phyloP scores from a whole-genome alignment of 768 basidiomycete species.

The Chiua virens region DNA sequence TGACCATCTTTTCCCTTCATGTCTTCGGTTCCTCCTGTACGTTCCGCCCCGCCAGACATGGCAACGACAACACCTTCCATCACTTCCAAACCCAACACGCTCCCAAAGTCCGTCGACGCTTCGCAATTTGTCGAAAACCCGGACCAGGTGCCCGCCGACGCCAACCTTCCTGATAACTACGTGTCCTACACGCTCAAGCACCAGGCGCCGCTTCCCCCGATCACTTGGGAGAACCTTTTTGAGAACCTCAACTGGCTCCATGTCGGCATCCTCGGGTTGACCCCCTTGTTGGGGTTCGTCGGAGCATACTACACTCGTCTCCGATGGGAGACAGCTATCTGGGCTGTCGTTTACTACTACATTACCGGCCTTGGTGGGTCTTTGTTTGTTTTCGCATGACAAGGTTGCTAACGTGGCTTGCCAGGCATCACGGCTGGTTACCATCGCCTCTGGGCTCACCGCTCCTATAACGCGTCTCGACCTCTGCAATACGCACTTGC shows the following conservation, averaged over 20 bases:
- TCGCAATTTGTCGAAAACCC: constrained; percentile 25
- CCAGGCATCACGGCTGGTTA: constrained; percentile 89
- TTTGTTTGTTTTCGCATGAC: constrained; percentile 31
- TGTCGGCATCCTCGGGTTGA: constrained; percentile 67
- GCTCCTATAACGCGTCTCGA: constrained; percentile 88
- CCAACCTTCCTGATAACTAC: constrained; percentile 79
- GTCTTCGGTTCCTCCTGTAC: constrained; percentile 26
- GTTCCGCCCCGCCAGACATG: constrained; percentile 17
- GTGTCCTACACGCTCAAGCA: constrained; percentile 73
- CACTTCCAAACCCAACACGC: not conserved
- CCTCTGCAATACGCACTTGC: constrained; percentile 87
- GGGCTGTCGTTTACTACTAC: constrained; percentile 67
- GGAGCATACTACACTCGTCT: constrained; percentile 68
- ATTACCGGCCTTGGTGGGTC: constrained; percentile 77
- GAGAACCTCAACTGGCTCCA: constrained; percentile 78
- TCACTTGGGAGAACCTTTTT: constrained; percentile 56
- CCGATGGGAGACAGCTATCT: constrained; percentile 73
- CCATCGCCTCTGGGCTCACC: constrained; percentile 96
- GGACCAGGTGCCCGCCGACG: constrained; percentile 42
- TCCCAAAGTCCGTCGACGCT: constrained; percentile 1
- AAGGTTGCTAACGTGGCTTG: constrained; percentile 30
- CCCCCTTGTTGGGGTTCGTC: constrained; percentile 70
- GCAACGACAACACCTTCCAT: constrained; percentile 10
- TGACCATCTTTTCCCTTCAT: constrained; percentile 25
- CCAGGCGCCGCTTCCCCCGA: constrained; percentile 65